A percentile compares a stretch with the other conserved stretches of the same genome.
Conservation (phyloP, 345 rosid species). For the Eucalyptus albens region DNA sequence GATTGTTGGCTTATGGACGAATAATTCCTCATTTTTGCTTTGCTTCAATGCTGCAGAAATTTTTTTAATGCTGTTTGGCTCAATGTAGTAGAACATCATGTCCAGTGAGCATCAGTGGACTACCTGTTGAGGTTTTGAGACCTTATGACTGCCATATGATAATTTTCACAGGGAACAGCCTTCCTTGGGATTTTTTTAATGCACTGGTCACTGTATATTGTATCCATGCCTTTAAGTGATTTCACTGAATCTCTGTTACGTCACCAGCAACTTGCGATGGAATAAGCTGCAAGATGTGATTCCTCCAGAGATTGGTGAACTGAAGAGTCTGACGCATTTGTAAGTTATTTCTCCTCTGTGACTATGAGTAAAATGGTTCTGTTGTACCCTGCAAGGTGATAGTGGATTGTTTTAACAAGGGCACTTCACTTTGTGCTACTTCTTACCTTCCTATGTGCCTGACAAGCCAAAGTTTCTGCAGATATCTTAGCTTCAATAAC, state of each 20-base stretch:
- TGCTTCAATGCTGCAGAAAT: neutral
- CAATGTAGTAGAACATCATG: neutral
- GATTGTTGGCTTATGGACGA: neutral
- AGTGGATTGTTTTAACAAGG: neutral
- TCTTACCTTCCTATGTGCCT: neutral
- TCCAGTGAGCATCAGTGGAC: neutral
- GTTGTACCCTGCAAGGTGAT: neutral
- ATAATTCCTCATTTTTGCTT: neutral
- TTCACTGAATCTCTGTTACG: neutral
- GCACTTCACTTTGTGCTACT: neutral
- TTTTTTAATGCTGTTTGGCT: neutral
- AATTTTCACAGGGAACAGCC: neutral
- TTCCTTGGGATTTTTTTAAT: neutral
- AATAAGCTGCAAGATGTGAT: slow-evolving; percentile 86
- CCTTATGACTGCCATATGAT: neutral
- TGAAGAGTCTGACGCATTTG: slow-evolving; percentile 86
- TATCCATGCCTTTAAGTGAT: neutral
- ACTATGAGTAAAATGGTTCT: neutral
- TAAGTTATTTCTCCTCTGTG: slow-evolving; percentile 15
- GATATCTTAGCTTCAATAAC: slow-evolving; percentile 87
- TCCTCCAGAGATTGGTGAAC: slow-evolving; percentile 86
- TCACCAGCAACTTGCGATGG: slow-evolving; percentile 77
- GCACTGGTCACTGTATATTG: neutral
- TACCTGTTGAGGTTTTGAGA: neutral
- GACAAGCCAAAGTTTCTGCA: slow-evolving; percentile 1